Percentiles rank a stretch among this genome's conserved stretches.
These are phyloP conservation scores for Candida andamanensis DNA, from an alignment of 805 yeast genomes.

Conservation along the genomic window DNA sequence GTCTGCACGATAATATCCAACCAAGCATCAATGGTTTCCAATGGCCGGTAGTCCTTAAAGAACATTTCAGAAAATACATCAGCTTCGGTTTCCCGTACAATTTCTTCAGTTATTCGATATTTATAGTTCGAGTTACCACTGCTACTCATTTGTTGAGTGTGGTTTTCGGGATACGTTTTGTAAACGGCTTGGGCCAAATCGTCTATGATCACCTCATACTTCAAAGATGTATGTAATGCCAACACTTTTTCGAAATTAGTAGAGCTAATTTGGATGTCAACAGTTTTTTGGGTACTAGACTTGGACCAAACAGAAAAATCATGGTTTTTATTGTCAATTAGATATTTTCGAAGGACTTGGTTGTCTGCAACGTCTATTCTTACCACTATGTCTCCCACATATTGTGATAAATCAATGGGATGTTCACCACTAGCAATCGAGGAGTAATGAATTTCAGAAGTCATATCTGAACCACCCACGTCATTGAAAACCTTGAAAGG, in stretches of 20 bases:
- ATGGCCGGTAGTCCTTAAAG: conserved; percentile 64
- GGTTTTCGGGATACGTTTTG: conserved; percentile 46
- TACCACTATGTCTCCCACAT: conserved; percentile 40
- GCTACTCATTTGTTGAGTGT: conserved; percentile 1
- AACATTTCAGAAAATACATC: conserved; percentile 45
- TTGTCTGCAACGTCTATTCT: conserved; percentile 28
- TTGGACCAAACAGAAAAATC: conserved; percentile 10
- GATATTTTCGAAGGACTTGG: conserved; percentile 14
- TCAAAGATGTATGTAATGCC: conserved; percentile 11
- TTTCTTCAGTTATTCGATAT: conserved; percentile 12
- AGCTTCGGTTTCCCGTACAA: conserved; percentile 11
- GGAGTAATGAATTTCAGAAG: conserved; percentile 6
- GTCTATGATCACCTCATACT: conserved; percentile 41
- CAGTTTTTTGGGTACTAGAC: conserved; percentile 5
- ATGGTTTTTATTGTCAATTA: conserved; percentile 8
- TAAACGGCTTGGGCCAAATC: conserved; percentile 54
- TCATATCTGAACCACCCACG: too few relatives aligned
- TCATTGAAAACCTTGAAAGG: too few relatives aligned
- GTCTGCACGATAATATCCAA: conserved; percentile 53
- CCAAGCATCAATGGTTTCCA: conserved; percentile 71
- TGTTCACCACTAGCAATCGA: conserved; percentile 1
- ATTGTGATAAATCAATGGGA: conserved; percentile 37
- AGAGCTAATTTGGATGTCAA: conserved; percentile 14
- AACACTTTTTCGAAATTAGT: conserved; percentile 4
- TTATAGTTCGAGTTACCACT: conserved; percentile 5